Percentiles rank a stretch among this genome's conserved stretches.
phyloP scores from a whole-genome alignment of 2,329 filamentous ascomycete species.

The Dactylellina drechsleri region DNA sequence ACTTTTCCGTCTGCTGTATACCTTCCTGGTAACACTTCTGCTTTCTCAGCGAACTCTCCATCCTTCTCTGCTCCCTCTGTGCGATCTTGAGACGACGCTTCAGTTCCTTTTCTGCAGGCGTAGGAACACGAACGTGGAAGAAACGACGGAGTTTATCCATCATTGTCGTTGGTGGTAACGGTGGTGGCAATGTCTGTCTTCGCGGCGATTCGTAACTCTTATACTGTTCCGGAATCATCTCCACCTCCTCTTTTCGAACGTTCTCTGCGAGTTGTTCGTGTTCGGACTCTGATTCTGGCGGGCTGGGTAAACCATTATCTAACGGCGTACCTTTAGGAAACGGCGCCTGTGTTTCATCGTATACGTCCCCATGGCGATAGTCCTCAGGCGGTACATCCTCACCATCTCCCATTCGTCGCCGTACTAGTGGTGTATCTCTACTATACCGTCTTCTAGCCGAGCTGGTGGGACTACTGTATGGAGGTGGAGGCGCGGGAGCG shows the following conservation, averaged over 20 bases:
- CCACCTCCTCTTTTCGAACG: background rate
- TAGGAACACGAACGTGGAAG: slow-evolving; percentile 17
- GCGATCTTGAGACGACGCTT: slow-evolving; percentile 13
- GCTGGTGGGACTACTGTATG: slow-evolving; percentile 11
- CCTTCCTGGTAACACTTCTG: slow-evolving; percentile 14
- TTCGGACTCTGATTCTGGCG: background rate
- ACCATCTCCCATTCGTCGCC: background rate
- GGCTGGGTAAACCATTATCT: too few species aligned
- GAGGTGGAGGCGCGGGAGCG: slow-evolving; percentile 22
- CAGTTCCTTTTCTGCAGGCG: slow-evolving; percentile 18
- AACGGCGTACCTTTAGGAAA: too few species aligned
- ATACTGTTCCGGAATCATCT: background rate
- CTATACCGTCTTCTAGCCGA: background rate
- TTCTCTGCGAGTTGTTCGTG: background rate
- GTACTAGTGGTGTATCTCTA: background rate
- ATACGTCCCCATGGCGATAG: too few species aligned
- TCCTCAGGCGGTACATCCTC: too few species aligned
- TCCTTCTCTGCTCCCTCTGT: background rate
- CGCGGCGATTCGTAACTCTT: background rate
- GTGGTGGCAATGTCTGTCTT: background rate
- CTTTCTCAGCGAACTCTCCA: background rate
- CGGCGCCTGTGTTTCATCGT: too few species aligned
- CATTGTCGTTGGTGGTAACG: background rate
- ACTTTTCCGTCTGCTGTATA: background rate
- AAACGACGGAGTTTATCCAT: slow-evolving; percentile 12